phyloP scores from a whole-genome alignment of 345 rosid genomes.

The Pugionium dolabratum region DNA sequence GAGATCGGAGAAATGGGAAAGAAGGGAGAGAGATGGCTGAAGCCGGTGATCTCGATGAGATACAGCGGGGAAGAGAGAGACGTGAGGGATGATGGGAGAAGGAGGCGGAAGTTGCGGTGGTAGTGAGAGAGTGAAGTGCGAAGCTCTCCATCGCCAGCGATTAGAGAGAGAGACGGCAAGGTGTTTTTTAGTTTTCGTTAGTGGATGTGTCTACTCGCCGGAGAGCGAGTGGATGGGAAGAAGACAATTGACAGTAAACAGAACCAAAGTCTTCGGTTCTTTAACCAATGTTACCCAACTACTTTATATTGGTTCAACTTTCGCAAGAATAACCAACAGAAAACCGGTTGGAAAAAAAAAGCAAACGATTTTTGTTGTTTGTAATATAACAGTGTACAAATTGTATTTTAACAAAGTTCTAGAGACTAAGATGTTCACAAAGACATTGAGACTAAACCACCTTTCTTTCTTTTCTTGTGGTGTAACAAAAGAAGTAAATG shows the following conservation, averaged over 20 bases:
- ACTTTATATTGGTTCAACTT: no score
- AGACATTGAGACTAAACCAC: no score
- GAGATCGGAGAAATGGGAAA: slow-evolving; percentile 42
- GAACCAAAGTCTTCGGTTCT: slow-evolving; percentile 16
- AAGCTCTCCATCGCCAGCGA: slow-evolving; percentile 65
- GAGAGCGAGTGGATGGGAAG: slow-evolving; percentile 22
- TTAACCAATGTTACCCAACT: no score
- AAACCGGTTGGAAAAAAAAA: no score
- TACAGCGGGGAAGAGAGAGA: slow-evolving; percentile 49
- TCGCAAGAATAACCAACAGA: no score
- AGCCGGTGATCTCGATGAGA: slow-evolving; percentile 48
- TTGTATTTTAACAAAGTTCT: no score
- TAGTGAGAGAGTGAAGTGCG: slow-evolving; percentile 56
- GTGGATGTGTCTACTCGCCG: slow-evolving; percentile 25
- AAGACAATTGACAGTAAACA: slow-evolving; percentile 9
- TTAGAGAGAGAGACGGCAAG: slow-evolving; percentile 14
- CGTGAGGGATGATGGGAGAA: slow-evolving; percentile 35
- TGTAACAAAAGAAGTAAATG: not conserved
- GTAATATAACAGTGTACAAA: no score
- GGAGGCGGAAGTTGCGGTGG: slow-evolving; percentile 46
- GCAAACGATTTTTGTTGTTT: no score
- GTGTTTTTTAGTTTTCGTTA: not conserved
- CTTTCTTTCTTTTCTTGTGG: no score
- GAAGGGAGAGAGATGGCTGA: slow-evolving; percentile 31
- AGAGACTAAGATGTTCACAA: no score